Evolutionary conservation across 345 rosid species (phyloP), one percentile per base, ranked within the genome.

Genomic region (Acer yangbiense): DNA sequence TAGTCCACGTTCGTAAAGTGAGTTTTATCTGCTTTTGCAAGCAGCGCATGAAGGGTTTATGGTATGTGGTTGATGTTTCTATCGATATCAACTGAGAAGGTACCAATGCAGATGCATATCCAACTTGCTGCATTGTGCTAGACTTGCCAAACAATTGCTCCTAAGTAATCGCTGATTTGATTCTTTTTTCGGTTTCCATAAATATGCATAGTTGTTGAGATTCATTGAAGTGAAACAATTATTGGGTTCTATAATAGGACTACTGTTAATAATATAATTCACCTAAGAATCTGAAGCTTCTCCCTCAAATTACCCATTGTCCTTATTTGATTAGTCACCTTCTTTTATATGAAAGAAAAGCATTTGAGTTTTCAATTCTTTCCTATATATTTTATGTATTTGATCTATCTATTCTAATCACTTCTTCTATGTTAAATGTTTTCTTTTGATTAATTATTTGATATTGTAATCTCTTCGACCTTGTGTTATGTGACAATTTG

Each of bases 331-430:
- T 46, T 65, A 52, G 68, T 69, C 60, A 41, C 52, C 65, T 77
- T 66, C 68, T 72, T 41, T 41, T 41, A 41, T 41, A 41, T 0
- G 0, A 41, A 41, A 41, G 7, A 6, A 41, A 41, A 41, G 25
- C 48, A 41, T 81, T 65, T 86, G 76, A 75, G 78, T 65, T 77
- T 44, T 44, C 79, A 78, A 81, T 44, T 13, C 89, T 79, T 73
- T 64, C 66, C 60, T 72, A 73, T 72, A 69, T 83, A 83, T 76
- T 82, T 9, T 72, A 85, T 76, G 23, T 57, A 73, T 85, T 67
- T 83, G 85, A 86, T 85, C 87, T 68, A 85, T 86, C 86, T 85
- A 83, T 83, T 86, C 88, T 82, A 20, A 57, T 78, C 77, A 78
- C 61, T n/a, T 55, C 52, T 52, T 78, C 21, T 81, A 7, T 2